Conservation (phyloP, 257 asterid species). For the Pogostemon cablin region DNA sequence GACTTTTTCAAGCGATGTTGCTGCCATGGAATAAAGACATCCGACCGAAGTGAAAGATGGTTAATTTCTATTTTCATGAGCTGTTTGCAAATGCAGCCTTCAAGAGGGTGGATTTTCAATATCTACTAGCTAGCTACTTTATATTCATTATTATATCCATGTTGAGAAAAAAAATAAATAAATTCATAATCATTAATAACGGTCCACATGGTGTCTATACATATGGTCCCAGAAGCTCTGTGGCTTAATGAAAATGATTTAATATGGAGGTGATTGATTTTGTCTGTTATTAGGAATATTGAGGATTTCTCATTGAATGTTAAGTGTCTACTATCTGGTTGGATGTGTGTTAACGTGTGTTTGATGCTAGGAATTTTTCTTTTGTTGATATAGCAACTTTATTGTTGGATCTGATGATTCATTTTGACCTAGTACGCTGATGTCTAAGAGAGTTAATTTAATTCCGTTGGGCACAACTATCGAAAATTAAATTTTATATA, state of each 20-base stretch:
- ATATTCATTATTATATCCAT: background rate
- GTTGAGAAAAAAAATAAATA: background rate
- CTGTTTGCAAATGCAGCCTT: background rate
- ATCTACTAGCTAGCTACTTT: background rate
- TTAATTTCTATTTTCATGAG: background rate
- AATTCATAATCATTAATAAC: background rate
- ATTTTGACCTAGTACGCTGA: no score
- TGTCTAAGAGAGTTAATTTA: no score
- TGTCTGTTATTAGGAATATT: no score
- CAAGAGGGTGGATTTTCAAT: background rate
- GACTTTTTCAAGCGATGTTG: conserved; percentile 68
- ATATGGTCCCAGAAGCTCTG: background rate
- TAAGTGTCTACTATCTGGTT: no score
- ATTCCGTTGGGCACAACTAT: no score
- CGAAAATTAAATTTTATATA: no score
- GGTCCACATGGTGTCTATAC: background rate
- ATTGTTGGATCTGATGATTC: no score
- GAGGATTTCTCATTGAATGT: no score
- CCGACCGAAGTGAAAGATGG: conserved; percentile 34
- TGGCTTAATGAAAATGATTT: background rate
- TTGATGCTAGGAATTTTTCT: no score
- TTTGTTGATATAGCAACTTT: no score
- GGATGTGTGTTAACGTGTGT: no score
- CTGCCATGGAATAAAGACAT: conserved; percentile 50
- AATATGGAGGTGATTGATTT: no score